These are phyloP conservation scores for Phytophthora macrochlamydospora DNA, from an alignment of 352 stramenopile species.

Conservation along the genomic window DNA sequence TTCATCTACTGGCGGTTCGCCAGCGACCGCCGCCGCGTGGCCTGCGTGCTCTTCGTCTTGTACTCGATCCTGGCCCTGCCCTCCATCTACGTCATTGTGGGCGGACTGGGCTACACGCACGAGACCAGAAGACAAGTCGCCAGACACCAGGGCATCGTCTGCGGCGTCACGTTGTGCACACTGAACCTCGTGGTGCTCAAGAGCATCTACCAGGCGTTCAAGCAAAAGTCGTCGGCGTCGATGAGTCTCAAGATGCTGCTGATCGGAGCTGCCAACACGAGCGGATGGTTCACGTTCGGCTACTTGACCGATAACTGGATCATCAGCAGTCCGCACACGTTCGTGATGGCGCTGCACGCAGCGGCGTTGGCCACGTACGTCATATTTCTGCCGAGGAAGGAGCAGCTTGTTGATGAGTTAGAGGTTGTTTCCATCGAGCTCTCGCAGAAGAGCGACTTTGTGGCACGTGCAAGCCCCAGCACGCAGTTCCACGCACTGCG, in stretches of 20 bases:
- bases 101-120: constrained; percentile 16
- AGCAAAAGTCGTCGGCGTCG: constrained; percentile 33
- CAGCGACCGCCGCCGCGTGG: constrained; percentile 5
- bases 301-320: constrained; percentile 54
- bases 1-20: constrained; percentile 27
- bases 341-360: constrained; percentile 44
- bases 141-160: constrained; percentile 26
- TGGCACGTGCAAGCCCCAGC: background rate
- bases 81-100: constrained; percentile 24
- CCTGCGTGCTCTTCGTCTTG: constrained; percentile 1
- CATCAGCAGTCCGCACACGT: constrained; percentile 51
- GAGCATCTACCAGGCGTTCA: constrained; percentile 32
- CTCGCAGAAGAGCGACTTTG: constrained; percentile 17
- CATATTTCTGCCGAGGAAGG: constrained; percentile 25
- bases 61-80: constrained; percentile 11
- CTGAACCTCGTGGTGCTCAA: constrained; percentile 46
- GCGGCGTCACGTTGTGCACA: constrained; percentile 20
- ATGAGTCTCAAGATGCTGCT: constrained; percentile 44
- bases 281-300: constrained; percentile 58
- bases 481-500: background rate
- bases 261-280: constrained; percentile 55
- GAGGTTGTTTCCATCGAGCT: constrained; percentile 15
- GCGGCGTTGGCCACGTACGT: constrained; percentile 39
- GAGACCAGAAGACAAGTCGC: constrained; percentile 17
- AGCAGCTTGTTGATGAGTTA: constrained; percentile 15